Base-by-base conservation (phyloP, 2,329 filamentous ascomycete species). In the Pezizomycotina sp. region DNA sequence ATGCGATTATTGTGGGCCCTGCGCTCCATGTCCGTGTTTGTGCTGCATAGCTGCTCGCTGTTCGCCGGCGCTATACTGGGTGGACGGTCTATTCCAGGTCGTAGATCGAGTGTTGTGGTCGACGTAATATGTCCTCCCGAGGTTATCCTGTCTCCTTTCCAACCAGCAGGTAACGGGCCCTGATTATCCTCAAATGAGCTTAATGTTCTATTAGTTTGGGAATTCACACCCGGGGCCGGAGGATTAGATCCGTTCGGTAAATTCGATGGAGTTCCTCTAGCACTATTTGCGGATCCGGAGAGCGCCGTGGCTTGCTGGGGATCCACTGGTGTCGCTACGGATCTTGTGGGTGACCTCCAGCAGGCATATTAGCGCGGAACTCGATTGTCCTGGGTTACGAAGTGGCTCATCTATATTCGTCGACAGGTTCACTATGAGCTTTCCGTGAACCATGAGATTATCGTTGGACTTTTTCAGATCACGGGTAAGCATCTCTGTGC, bases 381-480 rank as follows among this genome's bases (percentile, higher is more conserved):
- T 23, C 18, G 28, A 37, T 27, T 37, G 29, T 9, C 35, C 25
- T 32, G 36, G 40, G 19, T 33, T 33, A 46, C 71, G 71, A 45
- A 75, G 69, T 5, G 83, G 80, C 10, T 70, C 60, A 27, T 69
- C 64, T 13, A 95, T 68, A 56, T 98, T 92, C 33, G 86, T 93
- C 7, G 86, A 93, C 8, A 98, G 65, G 56, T 92, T 95, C 46
- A 98, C 73, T 52, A 98, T 98, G 36, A 98, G 71, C 60, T 95
- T 95, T 46, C 89, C 89, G 56, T 98, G 84, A 21, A 98, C 89
- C 38, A 95, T 83, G 31, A 98, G 72, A 56, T 95, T 95, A 57
- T 98, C 89, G 42, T 83, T 93, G 4, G 89, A 93, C 60, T 93
- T 95, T 57, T 95, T 93, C 21, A 98, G 68, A 57, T 98, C 89